Evolutionary conservation across 768 basidiomycete genomes (phyloP), one percentile per base, ranked within the genome.

Genomic region (Hortiboletus flavorubellus): DNA sequence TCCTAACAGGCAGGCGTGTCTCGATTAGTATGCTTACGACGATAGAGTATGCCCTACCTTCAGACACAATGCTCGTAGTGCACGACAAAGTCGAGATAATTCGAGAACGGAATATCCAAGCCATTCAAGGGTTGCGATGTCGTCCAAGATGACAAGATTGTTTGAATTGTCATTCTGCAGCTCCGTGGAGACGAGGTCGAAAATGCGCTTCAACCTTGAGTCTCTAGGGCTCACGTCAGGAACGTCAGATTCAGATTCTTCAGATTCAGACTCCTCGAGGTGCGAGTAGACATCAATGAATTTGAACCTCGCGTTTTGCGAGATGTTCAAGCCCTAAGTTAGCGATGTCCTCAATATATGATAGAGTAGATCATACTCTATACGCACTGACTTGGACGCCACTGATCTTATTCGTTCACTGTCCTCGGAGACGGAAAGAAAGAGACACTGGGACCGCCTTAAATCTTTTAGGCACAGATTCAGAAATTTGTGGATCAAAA

Each of bases 101-200:
- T 85, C 84, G 8, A 76, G 54, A 0, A 67, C 53, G 3, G 82
- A 67, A 53, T 81, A 73, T 2, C 89, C 90, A 16, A 86, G 79
- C 88, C 89, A 92, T 63, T 87, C 81, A 2, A 91, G 76, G 39
- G 79, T 74, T 0, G 85, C 68, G 41, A 89, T 72, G 51, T 88
- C 87, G 58, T 92, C 90, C n/a, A 91, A 62, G 42, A 92, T 79
- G 21, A 91, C 74, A 12, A 89, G 69, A 10, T 64, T 49, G 8
- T 64, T 62, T 31, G 57, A 55, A 0, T 62, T 53, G 8, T 45
- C 55, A 5, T 55, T 57, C 2, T 46, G 50, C 8, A 79, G 56
- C 7, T 62, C 57, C 9, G 64, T 55, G 2, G 70, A 65, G 14
- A 79, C 64, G 12, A 72, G 60, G 15, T 80, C 72, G 38, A 76